Percentiles rank a stretch among this genome's conserved stretches.
phyloP scores from a whole-genome alignment of 2,329 filamentous ascomycete species.

The Botrytis aclada region DNA sequence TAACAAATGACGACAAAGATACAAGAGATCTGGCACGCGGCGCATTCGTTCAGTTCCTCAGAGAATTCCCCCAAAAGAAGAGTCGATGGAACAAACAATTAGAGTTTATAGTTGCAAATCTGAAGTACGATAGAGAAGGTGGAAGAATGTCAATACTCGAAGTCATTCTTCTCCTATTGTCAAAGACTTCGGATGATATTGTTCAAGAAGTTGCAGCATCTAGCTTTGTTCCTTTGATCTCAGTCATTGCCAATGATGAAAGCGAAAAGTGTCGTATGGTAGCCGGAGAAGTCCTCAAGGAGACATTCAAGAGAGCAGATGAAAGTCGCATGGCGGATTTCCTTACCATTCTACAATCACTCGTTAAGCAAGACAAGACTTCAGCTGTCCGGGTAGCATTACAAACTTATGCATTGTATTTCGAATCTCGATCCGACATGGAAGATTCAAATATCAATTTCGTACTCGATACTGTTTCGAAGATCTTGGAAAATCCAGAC shows the following conservation, averaged over 20 bases:
- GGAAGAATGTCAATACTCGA: constrained; percentile 93
- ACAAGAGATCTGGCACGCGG: constrained; percentile 85
- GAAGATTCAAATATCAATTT: constrained; percentile 55
- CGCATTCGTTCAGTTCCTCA: constrained; percentile 89
- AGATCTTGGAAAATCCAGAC: constrained; percentile 51
- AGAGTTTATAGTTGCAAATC: constrained; percentile 81
- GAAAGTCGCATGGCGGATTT: constrained; percentile 69
- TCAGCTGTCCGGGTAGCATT: constrained; percentile 71
- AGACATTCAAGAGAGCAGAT: constrained; percentile 76
- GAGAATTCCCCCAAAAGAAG: constrained; percentile 91
- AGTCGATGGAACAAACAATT: constrained; percentile 86
- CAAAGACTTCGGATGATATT: constrained; percentile 77
- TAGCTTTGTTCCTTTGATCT: constrained; percentile 82
- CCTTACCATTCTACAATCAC: constrained; percentile 66
- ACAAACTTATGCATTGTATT: constrained; percentile 79
- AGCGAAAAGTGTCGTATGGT: constrained; percentile 80
- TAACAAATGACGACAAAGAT: constrained; percentile 87
- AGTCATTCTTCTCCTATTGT: constrained; percentile 78
- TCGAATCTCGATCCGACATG: constrained; percentile 61
- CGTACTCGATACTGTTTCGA: constrained; percentile 53
- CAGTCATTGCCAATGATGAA: constrained; percentile 85
- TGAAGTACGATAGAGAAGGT: constrained; percentile 85
- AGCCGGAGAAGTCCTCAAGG: constrained; percentile 74
- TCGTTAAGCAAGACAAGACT: constrained; percentile 69
- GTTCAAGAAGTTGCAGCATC: constrained; percentile 77